Evolutionary conservation across 2,329 filamentous ascomycete genomes (phyloP).

Genomic region (Colletotrichum tabaci): DNA sequence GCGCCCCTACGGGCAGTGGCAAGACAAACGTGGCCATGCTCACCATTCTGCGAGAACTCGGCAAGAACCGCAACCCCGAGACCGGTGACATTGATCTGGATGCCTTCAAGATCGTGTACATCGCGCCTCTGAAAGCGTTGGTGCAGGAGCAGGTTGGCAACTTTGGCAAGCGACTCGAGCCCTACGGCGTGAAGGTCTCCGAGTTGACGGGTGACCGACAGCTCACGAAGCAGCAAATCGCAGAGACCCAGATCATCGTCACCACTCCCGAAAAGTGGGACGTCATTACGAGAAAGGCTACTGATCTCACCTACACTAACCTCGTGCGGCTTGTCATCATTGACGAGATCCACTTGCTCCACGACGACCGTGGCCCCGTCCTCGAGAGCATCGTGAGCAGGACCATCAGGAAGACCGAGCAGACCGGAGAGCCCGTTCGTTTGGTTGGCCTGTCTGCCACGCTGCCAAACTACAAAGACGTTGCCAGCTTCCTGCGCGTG

Average conservation of each 20-base stretch:
- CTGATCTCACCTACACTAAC: conserved; percentile 96
- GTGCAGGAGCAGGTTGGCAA: conserved; percentile 99
- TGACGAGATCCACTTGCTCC: conserved; percentile 96
- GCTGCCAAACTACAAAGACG: conserved; percentile 95
- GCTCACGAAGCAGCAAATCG: conserved; percentile 98
- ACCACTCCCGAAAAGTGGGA: conserved; percentile 99
- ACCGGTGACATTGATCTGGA: conserved; percentile 97
- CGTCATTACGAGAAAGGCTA: conserved; percentile 97
- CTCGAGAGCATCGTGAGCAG: conserved; percentile 96
- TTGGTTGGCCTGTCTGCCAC: conserved; percentile 95
- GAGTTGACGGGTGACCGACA: conserved; percentile 98
- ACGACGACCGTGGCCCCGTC: conserved; percentile 97
- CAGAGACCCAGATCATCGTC: conserved; percentile 97
- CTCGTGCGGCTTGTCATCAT: conserved; percentile 97
- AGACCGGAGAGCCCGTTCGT: conserved; percentile 93
- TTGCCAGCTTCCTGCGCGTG: conserved; percentile 94
- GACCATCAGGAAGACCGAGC: conserved; percentile 92
- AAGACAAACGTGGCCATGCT: conserved; percentile 99
- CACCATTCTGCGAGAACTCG: conserved; percentile 94
- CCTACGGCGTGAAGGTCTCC: conserved; percentile 93
- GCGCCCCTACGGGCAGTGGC: conserved; percentile 95
- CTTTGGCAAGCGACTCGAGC: conserved; percentile 90
- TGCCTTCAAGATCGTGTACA: conserved; percentile 98
- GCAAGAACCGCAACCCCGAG: conserved; percentile 89
- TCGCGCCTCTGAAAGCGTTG: conserved; percentile 93